Evolutionary conservation across 331 rosid species (phyloP).

Genomic region (Dryas integrifolia): DNA sequence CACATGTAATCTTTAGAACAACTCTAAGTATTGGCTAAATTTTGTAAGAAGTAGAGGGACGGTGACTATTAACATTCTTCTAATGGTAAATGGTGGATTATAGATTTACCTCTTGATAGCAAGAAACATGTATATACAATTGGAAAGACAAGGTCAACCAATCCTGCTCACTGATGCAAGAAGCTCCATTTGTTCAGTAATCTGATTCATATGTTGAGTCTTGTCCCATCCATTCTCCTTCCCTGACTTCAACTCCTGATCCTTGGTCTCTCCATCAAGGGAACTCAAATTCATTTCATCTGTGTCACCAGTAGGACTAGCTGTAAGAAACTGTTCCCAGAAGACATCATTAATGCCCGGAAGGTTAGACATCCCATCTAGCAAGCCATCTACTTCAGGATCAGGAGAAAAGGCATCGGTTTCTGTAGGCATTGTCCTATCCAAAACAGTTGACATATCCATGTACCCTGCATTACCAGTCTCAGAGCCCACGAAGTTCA

Average conservation of each 20-base stretch:
- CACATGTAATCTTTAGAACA: conserved; percentile 10
- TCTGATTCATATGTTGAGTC: conserved; percentile 38
- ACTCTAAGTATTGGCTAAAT: not conserved
- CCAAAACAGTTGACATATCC: conserved; percentile 45
- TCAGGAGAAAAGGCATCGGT: conserved; percentile 30
- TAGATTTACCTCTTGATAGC: conserved; percentile 49
- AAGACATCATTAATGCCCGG: conserved; percentile 58
- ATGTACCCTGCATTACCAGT: conserved; percentile 30
- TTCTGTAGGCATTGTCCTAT: conserved; percentile 28
- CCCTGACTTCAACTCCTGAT: conserved; percentile 34
- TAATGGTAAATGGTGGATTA: conserved; percentile 15
- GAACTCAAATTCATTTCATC: conserved; percentile 44
- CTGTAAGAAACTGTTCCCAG: conserved; percentile 60
- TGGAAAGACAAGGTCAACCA: conserved; percentile 33
- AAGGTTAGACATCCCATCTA: conserved; percentile 42
- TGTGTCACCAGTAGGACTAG: conserved; percentile 36
- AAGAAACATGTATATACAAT: conserved; percentile 39
- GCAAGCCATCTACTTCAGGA: conserved; percentile 20
- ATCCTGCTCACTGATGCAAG: conserved; percentile 41
- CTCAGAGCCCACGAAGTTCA: conserved; percentile 33
- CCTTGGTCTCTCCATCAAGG: conserved; percentile 31
- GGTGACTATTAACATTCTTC: conserved; percentile 31
- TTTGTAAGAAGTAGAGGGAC: not conserved
- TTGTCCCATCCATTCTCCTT: conserved; percentile 40
- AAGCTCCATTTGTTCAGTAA: conserved; percentile 64